Conservation (phyloP, 139 green algal genomes). For the Chlamydomonas urium region DNA sequence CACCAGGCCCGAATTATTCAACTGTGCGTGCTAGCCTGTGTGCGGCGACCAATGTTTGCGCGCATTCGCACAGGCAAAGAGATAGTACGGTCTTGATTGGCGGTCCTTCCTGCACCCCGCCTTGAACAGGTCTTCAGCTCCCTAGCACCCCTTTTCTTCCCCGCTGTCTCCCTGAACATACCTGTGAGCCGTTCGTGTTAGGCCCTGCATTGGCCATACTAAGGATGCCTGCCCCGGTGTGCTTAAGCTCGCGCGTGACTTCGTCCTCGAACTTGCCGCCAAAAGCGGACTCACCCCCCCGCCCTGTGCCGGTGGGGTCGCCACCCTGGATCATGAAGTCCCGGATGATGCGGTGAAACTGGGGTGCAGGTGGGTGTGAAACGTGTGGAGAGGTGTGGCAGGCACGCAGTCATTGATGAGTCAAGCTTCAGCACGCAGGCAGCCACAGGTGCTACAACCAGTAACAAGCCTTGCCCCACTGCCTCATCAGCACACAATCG, state of each 20-base stretch:
- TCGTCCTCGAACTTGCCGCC: conserved; percentile 76
- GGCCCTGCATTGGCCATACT: conserved; percentile 82
- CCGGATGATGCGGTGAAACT: conserved; percentile 63
- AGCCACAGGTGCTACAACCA: too few species aligned
- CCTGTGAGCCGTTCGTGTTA: conserved; percentile 80
- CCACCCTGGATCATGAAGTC: conserved; percentile 79
- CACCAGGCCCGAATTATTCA: too few species aligned
- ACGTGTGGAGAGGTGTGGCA: neutral
- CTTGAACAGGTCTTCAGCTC: too few species aligned
- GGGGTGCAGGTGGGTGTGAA: neutral
- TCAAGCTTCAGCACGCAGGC: too few species aligned
- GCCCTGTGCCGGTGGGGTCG: conserved; percentile 93
- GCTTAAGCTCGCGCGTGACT: conserved; percentile 72
- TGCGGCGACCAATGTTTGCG: too few species aligned
- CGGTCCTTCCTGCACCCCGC: too few species aligned
- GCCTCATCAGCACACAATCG: too few species aligned
- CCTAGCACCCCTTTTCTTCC: too few species aligned
- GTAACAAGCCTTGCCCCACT: neutral
- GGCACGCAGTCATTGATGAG: conserved; percentile 4
- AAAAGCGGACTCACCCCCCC: conserved; percentile 87
- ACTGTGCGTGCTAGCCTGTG: too few species aligned
- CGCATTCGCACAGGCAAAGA: too few species aligned
- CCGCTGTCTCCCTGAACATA: too few species aligned
- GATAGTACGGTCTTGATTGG: too few species aligned
- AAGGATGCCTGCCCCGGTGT: conserved; percentile 84